These are phyloP conservation scores for Effrenium voratum DNA, from an alignment of 73 alveolate species.

Conservation along the genomic window DNA sequence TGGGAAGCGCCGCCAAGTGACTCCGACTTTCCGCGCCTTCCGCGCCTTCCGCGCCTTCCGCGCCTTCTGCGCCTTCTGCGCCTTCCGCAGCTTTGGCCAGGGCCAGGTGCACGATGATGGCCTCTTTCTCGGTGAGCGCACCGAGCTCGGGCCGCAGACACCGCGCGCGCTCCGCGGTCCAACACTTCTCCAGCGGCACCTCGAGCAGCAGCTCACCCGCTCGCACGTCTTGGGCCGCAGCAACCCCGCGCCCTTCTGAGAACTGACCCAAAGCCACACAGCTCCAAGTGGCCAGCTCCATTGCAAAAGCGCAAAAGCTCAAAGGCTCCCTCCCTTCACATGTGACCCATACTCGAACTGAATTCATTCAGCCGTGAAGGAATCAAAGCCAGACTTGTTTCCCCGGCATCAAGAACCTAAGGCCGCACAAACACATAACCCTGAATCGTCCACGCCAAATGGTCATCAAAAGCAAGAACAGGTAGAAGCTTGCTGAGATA, in stretches of 20 bases:
- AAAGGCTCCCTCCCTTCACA: too few species aligned
- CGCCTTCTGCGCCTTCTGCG: background rate
- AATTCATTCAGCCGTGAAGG: too few species aligned
- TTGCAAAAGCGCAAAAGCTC: background rate
- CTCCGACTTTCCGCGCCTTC: background rate
- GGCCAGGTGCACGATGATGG: conserved; percentile 46
- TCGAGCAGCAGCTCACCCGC: conserved; percentile 35
- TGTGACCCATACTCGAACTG: too few species aligned
- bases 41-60: too few species aligned
- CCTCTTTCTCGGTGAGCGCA: conserved; percentile 28
- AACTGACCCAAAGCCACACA: background rate
- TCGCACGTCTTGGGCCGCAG: background rate
- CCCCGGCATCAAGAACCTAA: too few species aligned
- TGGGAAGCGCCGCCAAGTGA: conserved; percentile 45
- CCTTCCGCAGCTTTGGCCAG: background rate
- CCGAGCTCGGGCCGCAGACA: background rate
- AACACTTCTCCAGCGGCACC: conserved; percentile 34
- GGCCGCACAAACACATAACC: too few species aligned
- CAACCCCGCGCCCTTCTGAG: conserved; percentile 42
- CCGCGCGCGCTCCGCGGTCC: conserved; percentile 41
- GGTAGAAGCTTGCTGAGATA: too few species aligned
- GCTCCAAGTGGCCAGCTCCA: background rate
- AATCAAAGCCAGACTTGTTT: too few species aligned
- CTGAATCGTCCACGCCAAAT: too few species aligned
- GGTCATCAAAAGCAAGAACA: too few species aligned